Evolutionary conservation across 2,329 filamentous ascomycete genomes (phyloP), one percentile per base, ranked within the genome.

Genomic region (Colletotrichum godetiae): DNA sequence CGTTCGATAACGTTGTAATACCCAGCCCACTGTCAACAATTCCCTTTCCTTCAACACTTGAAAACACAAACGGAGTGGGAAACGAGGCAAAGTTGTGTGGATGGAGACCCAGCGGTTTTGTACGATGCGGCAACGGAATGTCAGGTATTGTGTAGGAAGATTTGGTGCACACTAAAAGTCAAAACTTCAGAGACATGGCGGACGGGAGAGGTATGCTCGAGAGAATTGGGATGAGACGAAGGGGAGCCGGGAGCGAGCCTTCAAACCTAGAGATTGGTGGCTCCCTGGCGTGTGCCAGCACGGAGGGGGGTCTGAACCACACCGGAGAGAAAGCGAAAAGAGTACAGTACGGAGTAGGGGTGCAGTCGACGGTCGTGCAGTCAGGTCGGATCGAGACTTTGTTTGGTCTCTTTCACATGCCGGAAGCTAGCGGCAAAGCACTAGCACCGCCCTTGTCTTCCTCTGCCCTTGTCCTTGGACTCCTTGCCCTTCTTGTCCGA

Each of bases 161-260:
- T 66, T 71, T 67, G 60, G 67, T 53, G 61, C 67, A 62, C 59
- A 49, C 24, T 56, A 24, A 70, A 65, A 73, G 56, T 71, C 71
- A 66, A 71, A 73, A 55, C 60, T 62, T 49, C 35, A 61, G 64
- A 52, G 67, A 67, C 67, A 71, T 66, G 59, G 70, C 52, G 55
- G 55, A 65, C 71, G 71, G 71, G 61, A 70, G 67, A 73, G 56
- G 37, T 69, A 73, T 73, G 71, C 67, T 71, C 60, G 27, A 61
- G 56, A 71, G 69, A 49, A 71, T 73, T 73, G 68, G 71, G 71
- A 73, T 73, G 71, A 73, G 71, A 73, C 71, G 71, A 67, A 73
- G 71, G 59, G 59, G 66, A 73, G 67, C 71, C 67, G 71, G 71
- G 71, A 73, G 71, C 71, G 67, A 73, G 61, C 71, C 61, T 73